A percentile compares a stretch with the other conserved stretches of the same genome.
These are phyloP conservation scores for Pachyrhizus erosus DNA, from an alignment of 306 rosid genomes.

Conservation along the genomic window DNA sequence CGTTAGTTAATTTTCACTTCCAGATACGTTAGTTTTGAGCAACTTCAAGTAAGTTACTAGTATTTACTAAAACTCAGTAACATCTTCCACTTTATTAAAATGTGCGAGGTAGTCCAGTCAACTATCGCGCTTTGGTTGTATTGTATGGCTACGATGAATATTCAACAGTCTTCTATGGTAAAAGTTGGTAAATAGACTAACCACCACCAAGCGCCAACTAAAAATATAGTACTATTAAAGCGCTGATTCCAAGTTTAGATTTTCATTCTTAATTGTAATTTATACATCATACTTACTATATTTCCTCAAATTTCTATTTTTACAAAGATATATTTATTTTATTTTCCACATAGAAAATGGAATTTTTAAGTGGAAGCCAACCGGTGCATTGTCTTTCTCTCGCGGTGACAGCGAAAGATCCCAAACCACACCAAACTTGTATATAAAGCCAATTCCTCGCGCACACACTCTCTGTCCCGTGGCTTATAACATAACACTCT, in stretches of 20 bases:
- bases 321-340: too few species aligned
- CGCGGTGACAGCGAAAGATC: constrained; percentile 5
- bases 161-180: not conserved
- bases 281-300: too few species aligned
- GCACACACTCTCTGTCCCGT: not conserved
- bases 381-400: not conserved
- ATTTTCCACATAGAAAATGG: too few species aligned
- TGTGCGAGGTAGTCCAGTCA: not conserved
- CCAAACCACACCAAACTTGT: not conserved
- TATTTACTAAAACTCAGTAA: not conserved
- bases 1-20: not conserved
- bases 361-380: not conserved
- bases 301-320: too few species aligned
- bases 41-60: not conserved
- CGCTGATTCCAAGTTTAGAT: not conserved
- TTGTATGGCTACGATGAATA: not conserved
- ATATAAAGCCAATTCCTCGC: constrained; percentile 20
- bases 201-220: not conserved
- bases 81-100: not conserved
- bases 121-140: not conserved
- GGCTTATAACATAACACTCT: not conserved
- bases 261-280: not conserved
- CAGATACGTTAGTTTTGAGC: not conserved
- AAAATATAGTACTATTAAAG: not conserved
- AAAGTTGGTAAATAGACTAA: not conserved